Evolutionary conservation across 2,329 filamentous ascomycete species (phyloP).

Genomic region (Cladosporium sp.): DNA sequence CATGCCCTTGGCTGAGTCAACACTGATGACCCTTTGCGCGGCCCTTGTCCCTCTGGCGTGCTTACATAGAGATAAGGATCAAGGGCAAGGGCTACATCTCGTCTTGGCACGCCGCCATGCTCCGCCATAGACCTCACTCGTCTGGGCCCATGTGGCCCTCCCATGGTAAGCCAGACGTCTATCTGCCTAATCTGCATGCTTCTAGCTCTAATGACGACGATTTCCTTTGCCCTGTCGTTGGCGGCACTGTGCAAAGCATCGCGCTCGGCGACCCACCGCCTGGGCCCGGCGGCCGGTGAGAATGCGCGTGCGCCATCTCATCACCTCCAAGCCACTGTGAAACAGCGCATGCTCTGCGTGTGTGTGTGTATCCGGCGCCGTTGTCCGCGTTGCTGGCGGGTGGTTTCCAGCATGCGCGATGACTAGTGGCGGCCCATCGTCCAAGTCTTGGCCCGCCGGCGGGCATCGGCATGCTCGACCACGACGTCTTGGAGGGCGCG

Average conservation of each 20-base stretch:
- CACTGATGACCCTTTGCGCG: background rate
- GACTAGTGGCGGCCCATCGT: conserved; percentile 6
- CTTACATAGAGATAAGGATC: conserved; percentile 9
- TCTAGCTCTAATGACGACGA: background rate
- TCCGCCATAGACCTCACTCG: conserved; percentile 4
- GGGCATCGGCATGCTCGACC: conserved; percentile 1
- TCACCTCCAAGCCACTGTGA: conserved; percentile 9
- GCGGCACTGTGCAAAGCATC: background rate
- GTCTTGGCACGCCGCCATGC: conserved; percentile 6
- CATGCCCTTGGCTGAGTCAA: conserved; percentile 9
- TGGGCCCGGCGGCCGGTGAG: background rate
- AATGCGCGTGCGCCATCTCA: background rate
- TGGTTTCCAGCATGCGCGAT: conserved; percentile 1
- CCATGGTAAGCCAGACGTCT: conserved; percentile 4
- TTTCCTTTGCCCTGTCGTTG: background rate
- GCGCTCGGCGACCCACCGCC: conserved; percentile 11
- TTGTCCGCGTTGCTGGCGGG: conserved; percentile 1
- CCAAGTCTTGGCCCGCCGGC: conserved; percentile 6
- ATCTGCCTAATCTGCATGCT: conserved; percentile 5
- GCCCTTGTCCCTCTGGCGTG: conserved; percentile 1
- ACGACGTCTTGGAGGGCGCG: conserved; percentile 1
- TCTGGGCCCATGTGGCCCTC: background rate
- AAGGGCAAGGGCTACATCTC: background rate
- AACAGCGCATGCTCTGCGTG: background rate
- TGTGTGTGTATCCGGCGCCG: background rate